These are phyloP conservation scores for Petrea volubilis DNA, from an alignment of 257 asterid species.

Conservation along the genomic window DNA sequence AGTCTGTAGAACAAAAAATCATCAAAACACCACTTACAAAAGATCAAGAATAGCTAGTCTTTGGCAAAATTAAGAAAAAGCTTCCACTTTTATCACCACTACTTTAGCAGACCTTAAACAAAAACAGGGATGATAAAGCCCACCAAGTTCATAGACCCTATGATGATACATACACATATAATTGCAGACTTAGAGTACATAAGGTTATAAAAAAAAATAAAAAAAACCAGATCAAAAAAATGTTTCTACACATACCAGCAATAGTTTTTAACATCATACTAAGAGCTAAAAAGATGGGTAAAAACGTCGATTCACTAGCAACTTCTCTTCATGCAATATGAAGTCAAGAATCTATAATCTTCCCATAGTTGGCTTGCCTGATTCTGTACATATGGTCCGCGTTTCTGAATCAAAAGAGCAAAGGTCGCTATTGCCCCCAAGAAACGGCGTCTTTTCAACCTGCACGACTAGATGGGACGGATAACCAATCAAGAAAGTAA, in stretches of 20 bases:
- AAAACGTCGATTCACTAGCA: conserved; percentile 20
- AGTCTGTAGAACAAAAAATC: too few species aligned
- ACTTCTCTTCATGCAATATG: conserved; percentile 36
- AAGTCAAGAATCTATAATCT: conserved; percentile 34
- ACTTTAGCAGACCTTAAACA: neutral
- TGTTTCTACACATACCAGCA: conserved; percentile 26
- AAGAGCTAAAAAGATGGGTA: conserved; percentile 37
- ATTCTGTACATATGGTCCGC: conserved; percentile 55
- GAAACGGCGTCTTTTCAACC: conserved; percentile 25
- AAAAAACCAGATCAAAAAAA: conserved; percentile 32
- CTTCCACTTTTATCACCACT: too few species aligned
- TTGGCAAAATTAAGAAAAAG: too few species aligned
- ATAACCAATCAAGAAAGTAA: conserved; percentile 22
- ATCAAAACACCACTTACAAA: too few species aligned
- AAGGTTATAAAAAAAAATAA: neutral
- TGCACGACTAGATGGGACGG: conserved; percentile 26
- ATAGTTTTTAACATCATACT: conserved; percentile 35
- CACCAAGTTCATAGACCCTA: neutral
- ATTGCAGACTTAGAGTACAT: conserved; percentile 19
- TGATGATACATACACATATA: conserved; percentile 28
- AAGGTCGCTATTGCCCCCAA: conserved; percentile 28
- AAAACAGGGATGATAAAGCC: neutral
- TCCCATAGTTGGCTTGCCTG: conserved; percentile 29
- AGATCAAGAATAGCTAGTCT: neutral
- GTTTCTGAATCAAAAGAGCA: conserved; percentile 25